phyloP scores from a whole-genome alignment of 2,329 filamentous ascomycete genomes.

The Hansfordia pulvinata region DNA sequence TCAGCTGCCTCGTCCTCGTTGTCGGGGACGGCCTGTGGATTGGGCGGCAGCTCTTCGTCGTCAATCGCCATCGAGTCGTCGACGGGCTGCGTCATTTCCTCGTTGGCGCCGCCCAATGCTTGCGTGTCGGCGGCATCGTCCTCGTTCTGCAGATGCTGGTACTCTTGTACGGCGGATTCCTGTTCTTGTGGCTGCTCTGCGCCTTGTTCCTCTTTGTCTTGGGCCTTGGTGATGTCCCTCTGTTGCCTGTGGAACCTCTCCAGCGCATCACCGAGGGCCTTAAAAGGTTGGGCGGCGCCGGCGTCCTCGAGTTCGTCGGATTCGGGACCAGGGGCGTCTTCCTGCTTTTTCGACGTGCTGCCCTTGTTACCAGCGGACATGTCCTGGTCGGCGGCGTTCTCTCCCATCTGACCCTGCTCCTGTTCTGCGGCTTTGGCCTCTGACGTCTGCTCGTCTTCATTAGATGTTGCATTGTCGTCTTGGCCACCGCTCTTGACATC shows the following conservation, averaged over 20 bases:
- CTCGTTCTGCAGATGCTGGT: slow-evolving; percentile 84
- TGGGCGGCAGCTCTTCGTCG: slow-evolving; percentile 42
- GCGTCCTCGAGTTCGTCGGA: slow-evolving; percentile 26
- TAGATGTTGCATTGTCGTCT: slow-evolving; percentile 49
- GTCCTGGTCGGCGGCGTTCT: slow-evolving; percentile 49
- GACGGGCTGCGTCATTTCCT: slow-evolving; percentile 75
- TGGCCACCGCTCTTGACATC: slow-evolving; percentile 51
- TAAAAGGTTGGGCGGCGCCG: slow-evolving; percentile 58
- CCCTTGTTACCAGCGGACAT: slow-evolving; percentile 52
- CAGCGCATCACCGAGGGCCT: slow-evolving; percentile 84
- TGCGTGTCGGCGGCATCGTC: slow-evolving; percentile 74
- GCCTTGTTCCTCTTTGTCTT: slow-evolving; percentile 37
- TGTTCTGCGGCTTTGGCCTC: slow-evolving; percentile 47
- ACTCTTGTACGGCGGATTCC: slow-evolving; percentile 58
- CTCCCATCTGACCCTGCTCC: slow-evolving; percentile 53
- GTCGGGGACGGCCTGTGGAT: slow-evolving; percentile 37
- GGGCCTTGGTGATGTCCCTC: slow-evolving; percentile 59
- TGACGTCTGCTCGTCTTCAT: slow-evolving; percentile 48
- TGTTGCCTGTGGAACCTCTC: slow-evolving; percentile 89
- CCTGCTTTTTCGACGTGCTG: slow-evolving; percentile 31
- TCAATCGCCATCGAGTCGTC: slow-evolving; percentile 85
- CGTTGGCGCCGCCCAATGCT: slow-evolving; percentile 74
- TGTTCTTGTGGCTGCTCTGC: slow-evolving; percentile 34
- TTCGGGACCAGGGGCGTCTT: slow-evolving; percentile 28
- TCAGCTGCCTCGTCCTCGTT: no score